Evolutionary conservation across 2,329 filamentous ascomycete genomes (phyloP).

Genomic region (Trichoderma oligosporum): DNA sequence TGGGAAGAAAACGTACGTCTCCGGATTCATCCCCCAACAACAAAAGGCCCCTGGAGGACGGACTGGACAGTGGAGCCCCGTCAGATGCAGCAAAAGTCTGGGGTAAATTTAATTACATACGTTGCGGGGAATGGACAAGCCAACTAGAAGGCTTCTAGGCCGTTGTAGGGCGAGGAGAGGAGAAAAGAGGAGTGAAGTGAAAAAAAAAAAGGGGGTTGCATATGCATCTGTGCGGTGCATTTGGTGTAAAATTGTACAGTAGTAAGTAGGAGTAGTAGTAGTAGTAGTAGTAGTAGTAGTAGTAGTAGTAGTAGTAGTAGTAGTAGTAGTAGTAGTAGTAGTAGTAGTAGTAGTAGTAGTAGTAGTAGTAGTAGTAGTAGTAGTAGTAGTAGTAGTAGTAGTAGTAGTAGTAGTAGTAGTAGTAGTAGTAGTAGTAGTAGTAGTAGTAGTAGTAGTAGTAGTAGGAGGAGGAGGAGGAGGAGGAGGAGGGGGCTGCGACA

Average conservation of each 20-base stretch:
- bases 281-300: no score
- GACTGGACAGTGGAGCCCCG: slow-evolving; percentile 2
- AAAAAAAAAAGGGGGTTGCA: not conserved
- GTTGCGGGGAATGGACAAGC: slow-evolving; percentile 5
- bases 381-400: no score
- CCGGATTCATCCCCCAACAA: slow-evolving; percentile 7
- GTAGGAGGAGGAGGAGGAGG: no score
- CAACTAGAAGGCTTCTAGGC: slow-evolving; percentile 11
- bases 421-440: no score
- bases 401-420: no score
- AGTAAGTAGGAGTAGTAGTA: no score
- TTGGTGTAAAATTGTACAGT: slow-evolving; percentile 11
- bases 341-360: no score
- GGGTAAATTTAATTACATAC: slow-evolving; percentile 12
- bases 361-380: no score
- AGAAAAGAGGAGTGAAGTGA: not conserved
- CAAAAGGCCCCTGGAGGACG: slow-evolving; percentile 8
- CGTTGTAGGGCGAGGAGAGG: not conserved
- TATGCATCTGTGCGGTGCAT: slow-evolving; percentile 14
- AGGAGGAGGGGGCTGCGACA: no score
- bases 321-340: no score
- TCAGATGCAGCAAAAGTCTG: slow-evolving; percentile 15
- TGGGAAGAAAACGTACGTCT: not conserved
- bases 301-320: no score
- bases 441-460: no score